These are phyloP conservation scores for Floccularia luteovirens DNA, from an alignment of 768 basidiomycete genomes.

Conservation along the genomic window DNA sequence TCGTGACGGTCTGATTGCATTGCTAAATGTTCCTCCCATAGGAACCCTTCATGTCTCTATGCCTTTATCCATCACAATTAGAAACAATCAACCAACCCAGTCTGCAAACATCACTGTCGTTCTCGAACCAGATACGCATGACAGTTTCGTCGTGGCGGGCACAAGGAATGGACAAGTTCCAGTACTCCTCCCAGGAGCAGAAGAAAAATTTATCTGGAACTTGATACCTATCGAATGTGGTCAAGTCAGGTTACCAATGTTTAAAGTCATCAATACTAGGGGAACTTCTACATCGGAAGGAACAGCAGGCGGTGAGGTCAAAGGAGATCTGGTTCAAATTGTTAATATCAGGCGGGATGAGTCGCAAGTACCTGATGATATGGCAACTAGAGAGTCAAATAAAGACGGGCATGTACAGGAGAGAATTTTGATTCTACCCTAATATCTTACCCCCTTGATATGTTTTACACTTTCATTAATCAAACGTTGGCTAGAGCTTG, in stretches of 20 bases:
- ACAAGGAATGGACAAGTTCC: constrained; percentile 59
- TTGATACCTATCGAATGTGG: constrained; percentile 75
- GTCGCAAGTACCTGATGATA: constrained; percentile 8
- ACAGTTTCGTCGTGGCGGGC: constrained; percentile 81
- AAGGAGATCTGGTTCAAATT: constrained; percentile 42
- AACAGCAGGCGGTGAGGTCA: constrained; percentile 33
- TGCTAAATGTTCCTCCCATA: constrained; percentile 53
- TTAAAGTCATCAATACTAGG: constrained; percentile 51
- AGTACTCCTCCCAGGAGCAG: constrained; percentile 65
- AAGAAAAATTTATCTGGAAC: constrained; percentile 60
- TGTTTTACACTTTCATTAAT: too few species aligned
- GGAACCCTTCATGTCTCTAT: constrained; percentile 60
- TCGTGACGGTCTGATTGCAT: constrained; percentile 54
- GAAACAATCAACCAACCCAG: constrained; percentile 57
- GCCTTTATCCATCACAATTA: constrained; percentile 46
- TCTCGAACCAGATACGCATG: constrained; percentile 59
- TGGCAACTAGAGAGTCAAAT: constrained; percentile 6
- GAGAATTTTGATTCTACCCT: constrained; percentile 9
- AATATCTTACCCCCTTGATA: too few species aligned
- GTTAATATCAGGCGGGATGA: constrained; percentile 43
- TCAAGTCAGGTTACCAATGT: constrained; percentile 48
- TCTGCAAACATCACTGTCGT: constrained; percentile 67
- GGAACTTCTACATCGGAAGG: constrained; percentile 20
- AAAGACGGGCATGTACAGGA: constrained; percentile 9
- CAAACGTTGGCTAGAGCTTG: too few species aligned